Evolutionary conservation across 2,329 filamentous ascomycete genomes (phyloP).

Genomic region (Furcasterigmium sp.): DNA sequence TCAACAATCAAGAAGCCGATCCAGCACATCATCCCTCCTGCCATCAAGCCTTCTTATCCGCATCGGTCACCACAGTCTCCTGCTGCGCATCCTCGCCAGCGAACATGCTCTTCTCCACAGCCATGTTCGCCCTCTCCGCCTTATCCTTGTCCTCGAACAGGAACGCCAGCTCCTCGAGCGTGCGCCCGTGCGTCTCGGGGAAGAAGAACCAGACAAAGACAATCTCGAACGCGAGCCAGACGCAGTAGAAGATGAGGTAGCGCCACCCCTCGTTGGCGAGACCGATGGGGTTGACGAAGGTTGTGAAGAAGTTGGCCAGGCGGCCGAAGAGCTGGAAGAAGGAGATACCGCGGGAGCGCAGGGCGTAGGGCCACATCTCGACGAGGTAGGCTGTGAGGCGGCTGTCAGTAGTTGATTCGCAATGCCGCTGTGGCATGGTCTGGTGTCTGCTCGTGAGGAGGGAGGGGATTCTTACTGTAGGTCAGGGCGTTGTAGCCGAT

Average conservation of each 20-base stretch:
- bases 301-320: slow-evolving; percentile 12
- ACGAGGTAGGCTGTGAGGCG: slow-evolving; percentile 41
- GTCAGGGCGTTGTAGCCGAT: slow-evolving; percentile 57
- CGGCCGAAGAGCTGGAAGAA: slow-evolving; percentile 25
- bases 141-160: slow-evolving; percentile 24
- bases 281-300: slow-evolving; percentile 14
- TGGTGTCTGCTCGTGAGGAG: too few species aligned
- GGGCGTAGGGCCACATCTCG: slow-evolving; percentile 54
- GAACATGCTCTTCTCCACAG: slow-evolving; percentile 22
- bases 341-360: slow-evolving; percentile 47
- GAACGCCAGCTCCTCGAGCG: slow-evolving; percentile 56
- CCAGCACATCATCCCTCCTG: too few species aligned
- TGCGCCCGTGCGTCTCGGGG: slow-evolving; percentile 70
- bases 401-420: slow-evolving; percentile 23
- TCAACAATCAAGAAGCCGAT: too few species aligned
- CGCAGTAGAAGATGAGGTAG: slow-evolving; percentile 14
- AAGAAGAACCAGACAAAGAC: slow-evolving; percentile 70
- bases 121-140: slow-evolving; percentile 18
- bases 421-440: too few species aligned
- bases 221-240: slow-evolving; percentile 16
- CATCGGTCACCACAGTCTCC: slow-evolving; percentile 2
- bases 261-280: slow-evolving; percentile 8
- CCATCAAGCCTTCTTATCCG: slow-evolving; percentile 1
- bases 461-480: slow-evolving; percentile 36
- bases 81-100: slow-evolving; percentile 12